Evolutionary conservation across 805 yeast genomes (phyloP), one percentile per base, ranked within the genome.

Genomic region (Candida corydali): DNA sequence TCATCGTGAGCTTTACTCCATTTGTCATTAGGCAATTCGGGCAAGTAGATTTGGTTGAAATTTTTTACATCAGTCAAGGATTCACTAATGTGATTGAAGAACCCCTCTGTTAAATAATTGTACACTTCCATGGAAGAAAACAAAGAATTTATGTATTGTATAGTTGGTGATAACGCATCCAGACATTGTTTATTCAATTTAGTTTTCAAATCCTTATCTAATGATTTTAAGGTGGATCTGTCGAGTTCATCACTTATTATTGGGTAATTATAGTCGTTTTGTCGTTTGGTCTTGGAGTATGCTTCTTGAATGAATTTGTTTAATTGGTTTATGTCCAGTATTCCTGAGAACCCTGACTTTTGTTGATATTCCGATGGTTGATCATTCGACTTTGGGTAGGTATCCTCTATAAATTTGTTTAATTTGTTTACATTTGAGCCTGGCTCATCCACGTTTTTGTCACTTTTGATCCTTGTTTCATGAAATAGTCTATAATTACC

Each of bases 131-230:
- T 5, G 4, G 35, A 24, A 2, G 37, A 11, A 1, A 31, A 35
- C 11, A 57, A 33, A 2, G 35, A 34, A 11, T 37, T 37, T 9
- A 61, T 51, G 36, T 57, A 40, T 2, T 44, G 44, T 3, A 55
- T 24, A 0, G 62, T 55, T 8, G 58, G 52, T 6, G 27, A 29
- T 40, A 59, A 47, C 2, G 57, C 51, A 14, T 12, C 11, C 10
- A 9, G 4, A 25, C 41, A 29, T 20, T 38, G 25, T 18, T 38
- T 19, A 15, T 33, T 14, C 17, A 33, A 26, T 19, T 26, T 25
- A 8, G 17, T 25, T 12, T 26, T 33, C 4, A 33, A 15, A 26
- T 33, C 30, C 8, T 17, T 17, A 14, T 25, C n/a, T 5, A 33
- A 18, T 18, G 36, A n/a, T 14, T 23, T 32, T 3, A 32, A 14